Base-by-base conservation (phyloP, 2,329 filamentous ascomycete genomes). In the Pseudocercospora vitis region DNA sequence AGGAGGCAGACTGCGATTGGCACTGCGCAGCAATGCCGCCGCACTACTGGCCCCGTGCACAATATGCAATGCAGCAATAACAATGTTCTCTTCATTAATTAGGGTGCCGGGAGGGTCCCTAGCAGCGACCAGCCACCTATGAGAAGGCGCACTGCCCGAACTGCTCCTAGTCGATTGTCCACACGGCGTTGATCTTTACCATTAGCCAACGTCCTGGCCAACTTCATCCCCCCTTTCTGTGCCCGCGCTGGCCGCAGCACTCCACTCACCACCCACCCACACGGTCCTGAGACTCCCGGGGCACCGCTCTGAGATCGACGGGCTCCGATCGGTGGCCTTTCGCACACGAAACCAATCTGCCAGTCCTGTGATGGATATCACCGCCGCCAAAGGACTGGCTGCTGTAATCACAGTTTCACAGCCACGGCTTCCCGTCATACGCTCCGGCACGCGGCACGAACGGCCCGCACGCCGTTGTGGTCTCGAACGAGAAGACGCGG, bases 21-120 rank as follows among this genome's bases (percentile, higher is more conserved):
- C 33, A 37, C 7, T 33, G 31, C 11, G 6, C 11, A 33, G 31
- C 31, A n/a, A 16, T 35, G 32, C 14, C 32, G 14, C 14, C 19
- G 32, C 32, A 18, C n/a, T n/a, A n/a, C n/a, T n/a, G n/a, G n/a
- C n/a, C n/a, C n/a, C n/a, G 32, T 18, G 32, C 14, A 16, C n/a
- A 39, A 39, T 39, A 39, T 39, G 37, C 37, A 40, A 40, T 21
- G 14, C 37, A 12, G 37, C 37, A 42, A 24, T 24, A 40, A 40
- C 24, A n/a, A 21, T 26, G 37, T 42, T 21, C 19, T 42, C 19
- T 26, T 42, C 37, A 42, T 42, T 42, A 42, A 42, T 26, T 21
- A 42, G 37, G 24, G 21, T 42, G 37, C 37, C 21, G 37, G 18
- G 19, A 18, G 11, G 18, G 18, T 42, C 37, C 37, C 11, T 42